Evolutionary conservation across 2,329 filamentous ascomycete species (phyloP).

Genomic region (Trichophyton simii): DNA sequence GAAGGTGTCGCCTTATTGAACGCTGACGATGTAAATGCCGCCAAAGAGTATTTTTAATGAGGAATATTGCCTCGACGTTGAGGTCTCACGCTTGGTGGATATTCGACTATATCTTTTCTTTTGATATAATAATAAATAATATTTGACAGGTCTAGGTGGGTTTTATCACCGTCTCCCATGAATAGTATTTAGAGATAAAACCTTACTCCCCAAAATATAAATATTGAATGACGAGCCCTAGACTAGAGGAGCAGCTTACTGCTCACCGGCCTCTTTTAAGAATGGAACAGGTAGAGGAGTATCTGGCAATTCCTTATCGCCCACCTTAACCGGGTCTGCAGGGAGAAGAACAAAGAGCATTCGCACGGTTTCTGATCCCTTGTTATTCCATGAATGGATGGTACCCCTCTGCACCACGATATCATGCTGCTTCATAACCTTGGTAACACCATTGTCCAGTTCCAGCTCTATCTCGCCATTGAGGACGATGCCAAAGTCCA

Average conservation of each 20-base stretch:
- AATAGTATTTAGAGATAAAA: neutral
- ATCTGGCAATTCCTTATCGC: constrained; percentile 14
- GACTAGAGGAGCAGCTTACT: neutral
- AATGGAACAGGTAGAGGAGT: neutral
- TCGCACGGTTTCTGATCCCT: constrained; percentile 11
- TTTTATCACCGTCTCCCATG: neutral
- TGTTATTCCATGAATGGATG: constrained; percentile 20
- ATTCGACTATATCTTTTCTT: neutral
- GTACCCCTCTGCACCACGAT: constrained; percentile 21
- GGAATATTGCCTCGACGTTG: neutral
- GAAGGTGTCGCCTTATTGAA: constrained; percentile 52
- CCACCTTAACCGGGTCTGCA: constrained; percentile 12
- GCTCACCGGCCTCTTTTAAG: neutral
- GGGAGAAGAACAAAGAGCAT: constrained; percentile 16
- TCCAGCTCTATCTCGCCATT: constrained; percentile 20
- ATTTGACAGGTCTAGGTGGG: neutral
- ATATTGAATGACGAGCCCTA: neutral
- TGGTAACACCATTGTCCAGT: constrained; percentile 21
- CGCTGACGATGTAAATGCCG: constrained; percentile 49
- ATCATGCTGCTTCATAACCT: constrained; percentile 18
- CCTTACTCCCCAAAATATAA: neutral
- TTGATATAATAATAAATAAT: neutral
- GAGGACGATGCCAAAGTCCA: constrained; percentile 24
- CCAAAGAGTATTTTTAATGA: constrained; percentile 13
- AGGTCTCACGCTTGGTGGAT: no score